These are phyloP conservation scores for Kwoniella dejecticola DNA, from an alignment of 768 basidiomycete genomes.

Conservation along the genomic window DNA sequence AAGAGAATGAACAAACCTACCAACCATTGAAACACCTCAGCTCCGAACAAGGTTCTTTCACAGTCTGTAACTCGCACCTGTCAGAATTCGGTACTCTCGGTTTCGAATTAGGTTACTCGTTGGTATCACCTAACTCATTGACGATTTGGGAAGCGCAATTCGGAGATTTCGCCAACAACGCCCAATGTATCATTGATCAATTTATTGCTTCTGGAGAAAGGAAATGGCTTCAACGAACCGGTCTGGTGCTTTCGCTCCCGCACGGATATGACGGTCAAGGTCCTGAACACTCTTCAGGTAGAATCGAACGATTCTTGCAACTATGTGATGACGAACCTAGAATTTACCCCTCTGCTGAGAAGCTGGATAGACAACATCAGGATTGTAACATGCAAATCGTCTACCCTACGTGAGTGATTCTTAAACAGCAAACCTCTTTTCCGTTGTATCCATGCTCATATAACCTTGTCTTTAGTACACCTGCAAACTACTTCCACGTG, in stretches of 20 bases:
- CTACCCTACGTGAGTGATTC: slow-evolving; percentile 77
- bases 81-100: slow-evolving; percentile 94
- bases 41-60: slow-evolving; percentile 84
- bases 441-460: neutral
- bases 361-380: slow-evolving; percentile 92
- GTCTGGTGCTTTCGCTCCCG: slow-evolving; percentile 82
- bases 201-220: slow-evolving; percentile 96
- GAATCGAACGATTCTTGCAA: slow-evolving; percentile 95
- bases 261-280: slow-evolving; percentile 99
- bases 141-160: slow-evolving; percentile 98
- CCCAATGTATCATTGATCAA: slow-evolving; percentile 97
- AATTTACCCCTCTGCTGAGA: slow-evolving; percentile 81
- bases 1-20: slow-evolving; percentile 86
- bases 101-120: slow-evolving; percentile 97
- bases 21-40: slow-evolving; percentile 86
- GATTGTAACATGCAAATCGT: slow-evolving; percentile 99
- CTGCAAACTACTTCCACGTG: slow-evolving; percentile 97
- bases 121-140: slow-evolving; percentile 88
- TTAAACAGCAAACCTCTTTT: too few relatives aligned
- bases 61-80: slow-evolving; percentile 93
- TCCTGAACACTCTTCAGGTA: slow-evolving; percentile 94
- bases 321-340: slow-evolving; percentile 96
- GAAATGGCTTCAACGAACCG: slow-evolving; percentile 94
- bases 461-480: slow-evolving; percentile 64
- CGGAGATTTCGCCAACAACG: slow-evolving; percentile 97